A percentile compares a stretch with the other conserved stretches of the same genome.
phyloP scores from a whole-genome alignment of 2,329 filamentous ascomycete species.

The Sordariomycetes sp. region DNA sequence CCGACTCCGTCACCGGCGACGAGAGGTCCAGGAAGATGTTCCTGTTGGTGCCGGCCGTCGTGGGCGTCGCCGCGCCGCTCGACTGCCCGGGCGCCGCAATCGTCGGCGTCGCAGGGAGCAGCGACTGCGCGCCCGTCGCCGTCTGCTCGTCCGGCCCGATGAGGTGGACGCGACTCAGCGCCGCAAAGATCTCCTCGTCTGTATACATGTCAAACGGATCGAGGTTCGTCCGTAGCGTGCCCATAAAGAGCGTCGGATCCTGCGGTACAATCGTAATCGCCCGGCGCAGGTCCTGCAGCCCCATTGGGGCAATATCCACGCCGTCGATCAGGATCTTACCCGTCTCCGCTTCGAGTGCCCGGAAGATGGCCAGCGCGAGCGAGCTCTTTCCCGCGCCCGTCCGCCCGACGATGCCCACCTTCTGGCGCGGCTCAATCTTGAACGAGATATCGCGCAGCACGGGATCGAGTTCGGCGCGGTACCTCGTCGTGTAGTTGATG shows the following conservation, averaged over 20 bases:
- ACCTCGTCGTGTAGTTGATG: conserved; percentile 75
- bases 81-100: conserved; percentile 1
- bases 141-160: conserved; percentile 48
- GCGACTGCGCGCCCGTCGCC: conserved; percentile 4
- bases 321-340: conserved; percentile 86
- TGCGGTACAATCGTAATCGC: conserved; percentile 96
- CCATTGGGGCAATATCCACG: conserved; percentile 80
- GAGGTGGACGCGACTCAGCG: conserved; percentile 77
- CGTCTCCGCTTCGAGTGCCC: conserved; percentile 78
- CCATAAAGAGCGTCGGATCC: conserved; percentile 87
- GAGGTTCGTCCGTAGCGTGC: conserved; percentile 82
- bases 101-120: conserved; percentile 3
- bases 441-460: conserved; percentile 78
- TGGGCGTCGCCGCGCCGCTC: conserved; percentile 11
- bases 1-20: conserved; percentile 76
- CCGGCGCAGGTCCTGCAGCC: conserved; percentile 83
- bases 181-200: conserved; percentile 80
- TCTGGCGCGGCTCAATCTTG: conserved; percentile 74
- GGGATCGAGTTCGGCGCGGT: conserved; percentile 74
- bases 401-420: conserved; percentile 90
- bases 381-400: conserved; percentile 97
- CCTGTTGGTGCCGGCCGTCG: conserved; percentile 58
- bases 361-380: conserved; percentile 82
- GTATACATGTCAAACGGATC: conserved; percentile 85
- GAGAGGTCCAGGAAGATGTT: conserved; percentile 85